Conservation (phyloP, 2,329 filamentous ascomycete species). For the Colletotrichum lini region DNA sequence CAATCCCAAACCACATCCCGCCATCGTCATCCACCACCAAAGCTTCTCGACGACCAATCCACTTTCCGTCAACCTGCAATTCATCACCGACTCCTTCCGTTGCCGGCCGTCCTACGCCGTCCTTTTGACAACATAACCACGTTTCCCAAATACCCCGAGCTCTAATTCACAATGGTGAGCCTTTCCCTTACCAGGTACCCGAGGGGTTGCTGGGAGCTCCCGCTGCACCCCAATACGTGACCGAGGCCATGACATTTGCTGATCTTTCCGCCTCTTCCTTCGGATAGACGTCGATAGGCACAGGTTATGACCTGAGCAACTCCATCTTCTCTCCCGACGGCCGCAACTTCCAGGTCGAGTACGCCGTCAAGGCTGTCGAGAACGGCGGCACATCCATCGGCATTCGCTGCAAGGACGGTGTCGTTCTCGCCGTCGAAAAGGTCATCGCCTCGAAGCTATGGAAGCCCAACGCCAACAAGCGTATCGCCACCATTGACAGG, state of each 20-base stretch:
- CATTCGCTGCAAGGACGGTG: constrained; percentile 96
- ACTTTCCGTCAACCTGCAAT: constrained; percentile 19
- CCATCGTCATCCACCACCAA: constrained; percentile 38
- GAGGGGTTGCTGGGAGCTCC: constrained; percentile 29
- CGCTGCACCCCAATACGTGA: not conserved
- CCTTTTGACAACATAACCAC: not conserved
- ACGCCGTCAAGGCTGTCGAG: constrained; percentile 98
- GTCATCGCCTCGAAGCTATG: constrained; percentile 95
- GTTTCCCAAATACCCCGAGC: constrained; percentile 14
- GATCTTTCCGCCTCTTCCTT: constrained; percentile 14
- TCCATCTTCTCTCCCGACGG: constrained; percentile 99
- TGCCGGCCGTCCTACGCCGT: constrained; percentile 4
- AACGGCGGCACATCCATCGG: constrained; percentile 97
- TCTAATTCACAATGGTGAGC: constrained; percentile 52
- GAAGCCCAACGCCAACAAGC: constrained; percentile 95
- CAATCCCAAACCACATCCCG: constrained; percentile 45
- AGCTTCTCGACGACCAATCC: constrained; percentile 18
- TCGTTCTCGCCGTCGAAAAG: constrained; percentile 97
- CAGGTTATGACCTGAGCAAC: constrained; percentile 99
- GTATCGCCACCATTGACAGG: constrained; percentile 94
- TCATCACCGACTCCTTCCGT: constrained; percentile 4
- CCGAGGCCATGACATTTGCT: not conserved
- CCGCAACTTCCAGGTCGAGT: constrained; percentile 99
- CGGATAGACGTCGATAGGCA: constrained; percentile 97
- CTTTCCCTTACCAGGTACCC: constrained; percentile 44